phyloP scores from a whole-genome alignment of 2,329 filamentous ascomycete species.

The Sclerotinia borealis region DNA sequence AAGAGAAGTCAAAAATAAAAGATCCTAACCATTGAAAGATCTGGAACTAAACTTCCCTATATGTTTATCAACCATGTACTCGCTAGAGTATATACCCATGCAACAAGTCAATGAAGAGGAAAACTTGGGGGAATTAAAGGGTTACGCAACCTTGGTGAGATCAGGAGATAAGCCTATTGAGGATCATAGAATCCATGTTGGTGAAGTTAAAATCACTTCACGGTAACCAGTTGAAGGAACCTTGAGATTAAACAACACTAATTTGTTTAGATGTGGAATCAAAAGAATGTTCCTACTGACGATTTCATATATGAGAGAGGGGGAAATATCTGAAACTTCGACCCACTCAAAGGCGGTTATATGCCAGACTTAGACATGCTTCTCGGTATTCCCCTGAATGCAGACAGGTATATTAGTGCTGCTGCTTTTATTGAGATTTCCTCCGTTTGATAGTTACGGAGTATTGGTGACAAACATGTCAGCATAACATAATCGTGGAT shows the following conservation, averaged over 20 bases:
- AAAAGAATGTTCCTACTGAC: not conserved
- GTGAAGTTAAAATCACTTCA: not conserved
- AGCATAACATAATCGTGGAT: too few species aligned
- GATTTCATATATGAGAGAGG: not conserved
- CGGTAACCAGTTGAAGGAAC: not conserved
- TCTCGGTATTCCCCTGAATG: not conserved
- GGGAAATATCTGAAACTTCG: not conserved
- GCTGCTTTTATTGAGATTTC: not conserved
- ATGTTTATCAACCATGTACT: not conserved
- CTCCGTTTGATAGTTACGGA: not conserved
- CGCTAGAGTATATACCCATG: not conserved
- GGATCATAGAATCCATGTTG: not conserved
- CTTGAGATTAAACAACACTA: not conserved
- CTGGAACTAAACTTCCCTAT: not conserved
- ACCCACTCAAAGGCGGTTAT: not conserved
- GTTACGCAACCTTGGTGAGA: not conserved
- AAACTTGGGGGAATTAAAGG: not conserved
- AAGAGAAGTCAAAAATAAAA: slow-evolving; percentile 1
- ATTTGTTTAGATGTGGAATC: not conserved
- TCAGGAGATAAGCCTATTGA: not conserved
- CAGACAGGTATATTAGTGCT: not conserved
- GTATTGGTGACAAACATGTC: too few species aligned
- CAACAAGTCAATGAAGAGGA: not conserved
- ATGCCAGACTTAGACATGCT: not conserved
- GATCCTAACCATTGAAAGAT: not conserved